A percentile compares a stretch with the other conserved stretches of the same genome.
These are phyloP conservation scores for Hypoxylon cercidicola DNA, from an alignment of 495 filamentous ascomycete species.

Conservation along the genomic window DNA sequence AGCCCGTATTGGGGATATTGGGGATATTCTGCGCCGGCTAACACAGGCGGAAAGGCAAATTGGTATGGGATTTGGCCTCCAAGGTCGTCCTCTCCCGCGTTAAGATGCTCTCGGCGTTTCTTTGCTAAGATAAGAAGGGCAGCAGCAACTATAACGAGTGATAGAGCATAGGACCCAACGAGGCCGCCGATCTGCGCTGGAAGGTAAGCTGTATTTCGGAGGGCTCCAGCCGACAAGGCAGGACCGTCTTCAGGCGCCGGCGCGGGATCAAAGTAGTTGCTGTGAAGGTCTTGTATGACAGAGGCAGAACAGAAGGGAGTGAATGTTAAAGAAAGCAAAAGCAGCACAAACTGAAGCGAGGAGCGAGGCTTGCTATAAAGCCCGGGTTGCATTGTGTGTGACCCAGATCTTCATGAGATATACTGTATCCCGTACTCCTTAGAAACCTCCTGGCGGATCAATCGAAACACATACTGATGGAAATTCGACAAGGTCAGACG, in stretches of 20 bases:
- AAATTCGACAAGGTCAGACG: slow-evolving; percentile 50
- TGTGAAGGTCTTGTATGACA: slow-evolving; percentile 52
- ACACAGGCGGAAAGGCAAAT: slow-evolving; percentile 45
- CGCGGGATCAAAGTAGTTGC: slow-evolving; percentile 66
- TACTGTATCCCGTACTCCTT: slow-evolving; percentile 44
- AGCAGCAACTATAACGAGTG: slow-evolving; percentile 72
- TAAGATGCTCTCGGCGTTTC: slow-evolving; percentile 53
- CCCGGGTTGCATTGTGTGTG: slow-evolving; percentile 46
- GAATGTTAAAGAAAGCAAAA: slow-evolving; percentile 47
- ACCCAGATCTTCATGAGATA: slow-evolving; percentile 46
- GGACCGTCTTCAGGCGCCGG: slow-evolving; percentile 68
- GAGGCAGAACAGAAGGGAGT: slow-evolving; percentile 48
- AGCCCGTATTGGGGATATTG: slow-evolving; percentile 38
- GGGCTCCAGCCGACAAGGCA: slow-evolving; percentile 62
- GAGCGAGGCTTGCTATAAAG: slow-evolving; percentile 44
- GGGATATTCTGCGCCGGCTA: slow-evolving; percentile 24
- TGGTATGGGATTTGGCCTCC: slow-evolving; percentile 43
- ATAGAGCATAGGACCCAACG: slow-evolving; percentile 79
- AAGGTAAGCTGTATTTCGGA: slow-evolving; percentile 69
- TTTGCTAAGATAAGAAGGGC: slow-evolving; percentile 67
- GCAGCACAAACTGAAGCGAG: slow-evolving; percentile 40
- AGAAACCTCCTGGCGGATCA: slow-evolving; percentile 51
- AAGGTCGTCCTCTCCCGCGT: slow-evolving; percentile 44
- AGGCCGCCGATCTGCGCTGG: slow-evolving; percentile 82
- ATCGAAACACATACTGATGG: slow-evolving; percentile 60